These are phyloP conservation scores for Anacardium occidentale DNA, from an alignment of 345 rosid genomes.

Conservation along the genomic window DNA sequence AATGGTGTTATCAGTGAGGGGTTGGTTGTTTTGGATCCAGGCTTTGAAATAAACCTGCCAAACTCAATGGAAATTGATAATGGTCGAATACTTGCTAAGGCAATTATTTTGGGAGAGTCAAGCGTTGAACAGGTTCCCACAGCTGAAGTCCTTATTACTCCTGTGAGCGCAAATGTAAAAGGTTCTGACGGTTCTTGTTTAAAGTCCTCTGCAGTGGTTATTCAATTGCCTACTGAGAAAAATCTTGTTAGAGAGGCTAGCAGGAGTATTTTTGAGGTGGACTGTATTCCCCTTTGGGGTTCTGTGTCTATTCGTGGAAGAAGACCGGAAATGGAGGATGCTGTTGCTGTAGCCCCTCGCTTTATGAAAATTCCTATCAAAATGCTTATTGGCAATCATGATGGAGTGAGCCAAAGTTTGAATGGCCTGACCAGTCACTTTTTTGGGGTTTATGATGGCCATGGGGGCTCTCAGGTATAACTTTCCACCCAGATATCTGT, in stretches of 20 bases:
- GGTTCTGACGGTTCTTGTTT: slow-evolving; percentile 35
- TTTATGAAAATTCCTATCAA: slow-evolving; percentile 72
- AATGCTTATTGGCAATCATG: slow-evolving; percentile 68
- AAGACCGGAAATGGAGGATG: slow-evolving; percentile 95
- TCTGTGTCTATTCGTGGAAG: slow-evolving; percentile 66
- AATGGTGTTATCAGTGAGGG: slow-evolving; percentile 50
- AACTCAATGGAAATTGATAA: slow-evolving; percentile 42
- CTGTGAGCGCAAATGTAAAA: slow-evolving; percentile 45
- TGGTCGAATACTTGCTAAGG: slow-evolving; percentile 54
- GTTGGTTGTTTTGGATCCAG: slow-evolving; percentile 51
- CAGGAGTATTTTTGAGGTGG: slow-evolving; percentile 77
- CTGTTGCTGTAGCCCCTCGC: slow-evolving; percentile 56
- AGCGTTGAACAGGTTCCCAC: slow-evolving; percentile 58
- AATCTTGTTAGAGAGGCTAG: slow-evolving; percentile 45
- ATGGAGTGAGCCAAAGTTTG: slow-evolving; percentile 61
- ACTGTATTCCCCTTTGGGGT: slow-evolving; percentile 89
- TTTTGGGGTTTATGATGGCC: slow-evolving; percentile 95
- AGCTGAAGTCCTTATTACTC: slow-evolving; percentile 55
- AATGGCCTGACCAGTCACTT: slow-evolving; percentile 76
- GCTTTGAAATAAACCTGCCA: slow-evolving; percentile 52
- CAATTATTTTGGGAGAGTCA: slow-evolving; percentile 61
- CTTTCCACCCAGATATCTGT: background rate
- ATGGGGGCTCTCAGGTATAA: slow-evolving; percentile 88
- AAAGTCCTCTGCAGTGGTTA: slow-evolving; percentile 56
- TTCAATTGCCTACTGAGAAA: slow-evolving; percentile 59